Base-by-base conservation (phyloP, 1,284 basidiomycete species). In the Leccinum subfulvum region DNA sequence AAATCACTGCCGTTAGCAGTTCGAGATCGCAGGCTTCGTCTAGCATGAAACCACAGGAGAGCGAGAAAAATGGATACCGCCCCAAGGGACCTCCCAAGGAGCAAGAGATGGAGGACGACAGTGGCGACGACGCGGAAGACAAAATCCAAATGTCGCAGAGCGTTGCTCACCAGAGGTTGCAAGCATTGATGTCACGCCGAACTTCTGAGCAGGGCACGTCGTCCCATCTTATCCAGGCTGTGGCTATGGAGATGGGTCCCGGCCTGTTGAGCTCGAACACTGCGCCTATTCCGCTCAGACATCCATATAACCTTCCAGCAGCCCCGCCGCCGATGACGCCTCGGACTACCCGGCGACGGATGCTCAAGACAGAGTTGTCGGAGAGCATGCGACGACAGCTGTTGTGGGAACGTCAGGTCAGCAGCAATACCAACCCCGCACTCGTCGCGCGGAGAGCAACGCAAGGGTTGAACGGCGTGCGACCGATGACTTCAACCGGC, bases 331-430 rank as follows among this genome's bases (percentile, higher is more conserved):
- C 93, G 0, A 89, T 90, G 68, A 92, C 93, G 1, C 94, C 94
- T 1, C 85, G 90, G 33, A 94, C 94, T 41, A 95, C 92, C 16
- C 83, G 94, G 4, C 82, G 91, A 56, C 84, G 87, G 69, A 95
- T 96, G 92, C 81, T 96, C 57, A 82, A 87, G 62, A 89, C 88
- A 23, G 94, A 97, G 76, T 80, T 97, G 71, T 91, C 91, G 55
- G 94, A 96, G 77, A 91, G 88, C 65, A 77, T 97, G 64, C 81
- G 94, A 21, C 80, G 90, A 57, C 92, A 95, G 69, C 72, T 97
- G 67, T 77, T 96, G 5, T 95, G 94, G 93, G 91, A 94, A 72
- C 84, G 94, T 11, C 87, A 89, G 69, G 81, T 88, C 53, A 86
- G 82, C 75, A 83, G 83, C 66, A 79, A 79, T 21, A 82, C 80